Evolutionary conservation across 371 early-diverging fungal species (phyloP).

Genomic region (Basidiobolus heterosporus): DNA sequence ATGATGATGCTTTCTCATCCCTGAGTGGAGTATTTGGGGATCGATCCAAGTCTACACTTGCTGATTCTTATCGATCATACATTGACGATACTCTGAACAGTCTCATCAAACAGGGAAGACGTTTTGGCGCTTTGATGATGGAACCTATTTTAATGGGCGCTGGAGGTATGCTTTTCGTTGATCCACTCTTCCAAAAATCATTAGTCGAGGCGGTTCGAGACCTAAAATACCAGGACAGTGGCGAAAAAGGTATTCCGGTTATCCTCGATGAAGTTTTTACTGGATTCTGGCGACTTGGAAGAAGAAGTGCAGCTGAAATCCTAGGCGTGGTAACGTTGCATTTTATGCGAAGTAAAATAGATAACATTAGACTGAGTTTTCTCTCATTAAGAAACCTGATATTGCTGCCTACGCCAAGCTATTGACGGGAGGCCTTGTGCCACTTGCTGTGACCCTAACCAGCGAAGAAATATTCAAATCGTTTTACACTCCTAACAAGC

Average conservation of each 20-base stretch:
- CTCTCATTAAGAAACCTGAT: constrained; percentile 38
- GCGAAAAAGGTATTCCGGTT: constrained; percentile 36
- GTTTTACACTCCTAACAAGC: constrained; percentile 44
- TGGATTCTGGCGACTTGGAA: constrained; percentile 62
- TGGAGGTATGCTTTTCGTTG: constrained; percentile 71
- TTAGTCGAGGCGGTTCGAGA: constrained; percentile 37
- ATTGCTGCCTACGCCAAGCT: constrained; percentile 63
- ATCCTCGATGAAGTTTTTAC: constrained; percentile 75
- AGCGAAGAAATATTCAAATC: constrained; percentile 40
- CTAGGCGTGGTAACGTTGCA: constrained; percentile 37
- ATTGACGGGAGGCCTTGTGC: constrained; percentile 61
- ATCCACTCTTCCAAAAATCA: constrained; percentile 59
- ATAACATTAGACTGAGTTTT: neutral
- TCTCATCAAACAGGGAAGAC: constrained; percentile 22
- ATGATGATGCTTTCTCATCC: neutral
- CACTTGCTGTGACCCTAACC: constrained; percentile 54
- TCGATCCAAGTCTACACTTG: constrained; percentile 13
- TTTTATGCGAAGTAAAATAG: neutral
- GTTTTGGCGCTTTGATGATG: constrained; percentile 59
- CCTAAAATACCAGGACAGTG: too few species aligned
- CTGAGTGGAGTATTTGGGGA: constrained; percentile 2
- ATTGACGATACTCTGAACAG: constrained; percentile 23
- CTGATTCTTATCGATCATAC: constrained; percentile 23
- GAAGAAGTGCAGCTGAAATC: constrained; percentile 38
- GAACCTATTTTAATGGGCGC: constrained; percentile 70